Evolutionary conservation across 495 filamentous ascomycete genomes (phyloP), one percentile per base, ranked within the genome.

Genomic region (Talaromyces adpressus): DNA sequence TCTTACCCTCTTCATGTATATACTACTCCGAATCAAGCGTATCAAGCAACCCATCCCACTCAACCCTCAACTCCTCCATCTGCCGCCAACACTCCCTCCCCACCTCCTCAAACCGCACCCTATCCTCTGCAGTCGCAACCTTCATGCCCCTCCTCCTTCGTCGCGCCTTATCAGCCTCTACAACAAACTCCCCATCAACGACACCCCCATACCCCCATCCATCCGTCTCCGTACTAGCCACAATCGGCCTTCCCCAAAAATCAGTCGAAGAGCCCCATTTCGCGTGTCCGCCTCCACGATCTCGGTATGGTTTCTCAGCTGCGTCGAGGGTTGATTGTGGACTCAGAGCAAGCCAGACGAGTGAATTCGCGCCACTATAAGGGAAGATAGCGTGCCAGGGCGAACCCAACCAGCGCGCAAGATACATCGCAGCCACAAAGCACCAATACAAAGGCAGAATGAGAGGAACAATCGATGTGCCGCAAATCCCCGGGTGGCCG

Each of bases 191-290:
- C 66, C 78, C 72, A 3, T 85, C 89, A 27, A 91, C 79, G 12
- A 74, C 77, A 27, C 92, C 92, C 36, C 89, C 86, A 79, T 84
- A 85, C 0, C 91, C 92, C 92, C 92, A 96, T 4, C 92, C 91
- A 32, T 90, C 87, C 2, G 92, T 84, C 71, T 93, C 91, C 7
- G 91, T 91, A 68, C 83, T 84, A 74, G 80, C 84, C 6, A 89
- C 82, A 67, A 82, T 83, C 12, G 62, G 58, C 23, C 73, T 62
- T 0, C 93, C 93, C 49, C 72, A 64, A 16, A 76, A 66, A 67
- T 88, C 80, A 4, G 79, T 82, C 51, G 84, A 82, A 9, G 86
- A 89, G 5, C 94, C 94, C 93, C 93, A 98, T 79, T 98, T 98
- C 12, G 78, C 78, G 57, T 36, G 36, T 47, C 88, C 85, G n/a